Evolutionary conservation across 2,329 filamentous ascomycete species (phyloP), one percentile per base, ranked within the genome.

Genomic region (Ceratocystis cacaofunesta): DNA sequence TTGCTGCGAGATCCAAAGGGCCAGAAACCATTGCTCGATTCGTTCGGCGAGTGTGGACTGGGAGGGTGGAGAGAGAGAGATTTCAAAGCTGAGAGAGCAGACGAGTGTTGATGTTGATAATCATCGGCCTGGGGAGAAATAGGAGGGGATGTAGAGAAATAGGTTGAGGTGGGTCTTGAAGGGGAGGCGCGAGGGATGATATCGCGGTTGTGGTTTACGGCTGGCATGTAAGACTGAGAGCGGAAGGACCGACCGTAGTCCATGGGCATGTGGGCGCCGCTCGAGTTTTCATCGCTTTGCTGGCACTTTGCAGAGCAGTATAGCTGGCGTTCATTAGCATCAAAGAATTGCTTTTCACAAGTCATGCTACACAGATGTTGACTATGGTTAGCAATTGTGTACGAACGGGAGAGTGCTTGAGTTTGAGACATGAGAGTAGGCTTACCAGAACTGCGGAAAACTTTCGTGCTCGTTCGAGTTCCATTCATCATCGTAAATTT

Each of bases 301-400:
- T 81, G 82, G 73, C 82, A 85, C 48, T 80, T 84, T 69, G 85
- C 82, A 46, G 84, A 86, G 74, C 84, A 86, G 75, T 86, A 86
- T 55, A 85, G 73, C 68, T 78, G 77, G 68, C 77, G 80, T 70
- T 82, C 82, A 71, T 83, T 80, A 50, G 79, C 76, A 62, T 82
- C 79, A 28, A 84, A 74, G 72, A 86, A 86, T 74, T 86, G 83
- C 75, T 85, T 86, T 72, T 86, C 84, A 73, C 84, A 86, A 8
- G 79, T 81, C 83, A 85, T 86, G 74, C 84, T 86, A 25, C 6
- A 25, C 55, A 25, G 55, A 12, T n/a, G n/a, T n/a, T 28, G 5
- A 8, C 8, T n/a, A 57, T 17, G 25, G 17, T 58, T 58, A 70
- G 65, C 43, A 65, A 66, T 57, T 64, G 61, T 36, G 58, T 48